Conservation (phyloP, 176 grass and related monocot species). For the Poa pratensis region DNA sequence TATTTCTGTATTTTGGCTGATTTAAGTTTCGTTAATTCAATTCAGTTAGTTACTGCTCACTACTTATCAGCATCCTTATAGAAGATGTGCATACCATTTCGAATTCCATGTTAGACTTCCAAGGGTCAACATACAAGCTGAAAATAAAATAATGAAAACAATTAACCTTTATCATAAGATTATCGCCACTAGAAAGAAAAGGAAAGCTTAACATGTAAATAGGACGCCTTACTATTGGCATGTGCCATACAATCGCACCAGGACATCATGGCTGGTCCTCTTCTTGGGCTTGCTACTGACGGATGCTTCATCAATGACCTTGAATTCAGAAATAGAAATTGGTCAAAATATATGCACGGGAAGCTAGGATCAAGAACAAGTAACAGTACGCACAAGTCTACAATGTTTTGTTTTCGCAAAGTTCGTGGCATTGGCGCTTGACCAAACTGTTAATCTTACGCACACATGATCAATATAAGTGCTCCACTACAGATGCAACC, state of each 20-base stretch:
- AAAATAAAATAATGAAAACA: slow-evolving; percentile 50
- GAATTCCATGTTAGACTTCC: slow-evolving; percentile 71
- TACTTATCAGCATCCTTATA: background rate
- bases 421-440: background rate
- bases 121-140: slow-evolving; percentile 84
- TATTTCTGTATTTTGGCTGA: slow-evolving; percentile 1
- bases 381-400: slow-evolving; percentile 32
- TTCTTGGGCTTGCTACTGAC: slow-evolving; percentile 62
- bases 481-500: slow-evolving; percentile 22
- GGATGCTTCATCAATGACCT: slow-evolving; percentile 84
- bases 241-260: slow-evolving; percentile 87
- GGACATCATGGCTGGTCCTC: slow-evolving; percentile 57
- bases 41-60: background rate
- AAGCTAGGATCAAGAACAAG: slow-evolving; percentile 31
- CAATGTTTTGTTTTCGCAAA: background rate
- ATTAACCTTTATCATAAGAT: slow-evolving; percentile 23
- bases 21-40: slow-evolving; percentile 4
- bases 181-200: slow-evolving; percentile 38
- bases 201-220: background rate
- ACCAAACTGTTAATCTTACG: background rate
- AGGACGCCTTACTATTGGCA: slow-evolving; percentile 73
- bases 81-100: slow-evolving; percentile 66
- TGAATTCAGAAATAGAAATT: slow-evolving; percentile 44
- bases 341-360: slow-evolving; percentile 33
- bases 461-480: background rate